Conservation (phyloP, 768 basidiomycete genomes). For the Phylloporus sp. region DNA sequence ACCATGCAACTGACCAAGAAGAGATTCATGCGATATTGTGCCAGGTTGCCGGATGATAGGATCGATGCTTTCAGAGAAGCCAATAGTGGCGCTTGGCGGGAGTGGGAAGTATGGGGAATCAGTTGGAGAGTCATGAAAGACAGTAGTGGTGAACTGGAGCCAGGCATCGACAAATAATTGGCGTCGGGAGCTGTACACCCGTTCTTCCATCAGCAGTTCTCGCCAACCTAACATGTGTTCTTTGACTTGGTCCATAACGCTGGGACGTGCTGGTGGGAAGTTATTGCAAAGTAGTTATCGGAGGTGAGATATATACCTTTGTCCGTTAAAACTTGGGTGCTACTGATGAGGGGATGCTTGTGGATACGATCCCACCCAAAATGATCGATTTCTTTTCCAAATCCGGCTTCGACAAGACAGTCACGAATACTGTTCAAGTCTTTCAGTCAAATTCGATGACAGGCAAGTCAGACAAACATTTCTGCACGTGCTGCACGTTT, state of each 20-base stretch:
- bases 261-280: constrained; percentile 7
- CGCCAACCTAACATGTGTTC: constrained; percentile 30
- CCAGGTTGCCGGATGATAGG: constrained; percentile 23
- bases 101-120: constrained; percentile 22
- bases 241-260: constrained; percentile 18
- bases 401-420: constrained; percentile 16
- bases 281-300: constrained; percentile 4
- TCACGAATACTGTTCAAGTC: constrained; percentile 16
- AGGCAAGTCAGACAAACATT: constrained; percentile 17
- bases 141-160: constrained; percentile 16
- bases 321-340: constrained; percentile 20
- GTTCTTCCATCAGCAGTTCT: constrained; percentile 29
- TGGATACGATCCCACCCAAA: constrained; percentile 32
- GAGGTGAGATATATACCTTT: constrained; percentile 11
- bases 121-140: constrained; percentile 13
- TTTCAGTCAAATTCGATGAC: constrained; percentile 4
- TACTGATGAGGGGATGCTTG: constrained; percentile 27
- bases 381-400: constrained; percentile 26
- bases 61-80: constrained; percentile 20
- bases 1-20: constrained; percentile 15
- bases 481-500: constrained; percentile 25
- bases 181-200: constrained; percentile 25
- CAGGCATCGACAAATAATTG: constrained; percentile 24
- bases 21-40: constrained; percentile 3
- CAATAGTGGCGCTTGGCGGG: constrained; percentile 26